A percentile compares a stretch with the other conserved stretches of the same genome.
Evolutionary conservation across 1,139 yeast genomes (phyloP).

Genomic region (Debaryomycetaceae sp.): DNA sequence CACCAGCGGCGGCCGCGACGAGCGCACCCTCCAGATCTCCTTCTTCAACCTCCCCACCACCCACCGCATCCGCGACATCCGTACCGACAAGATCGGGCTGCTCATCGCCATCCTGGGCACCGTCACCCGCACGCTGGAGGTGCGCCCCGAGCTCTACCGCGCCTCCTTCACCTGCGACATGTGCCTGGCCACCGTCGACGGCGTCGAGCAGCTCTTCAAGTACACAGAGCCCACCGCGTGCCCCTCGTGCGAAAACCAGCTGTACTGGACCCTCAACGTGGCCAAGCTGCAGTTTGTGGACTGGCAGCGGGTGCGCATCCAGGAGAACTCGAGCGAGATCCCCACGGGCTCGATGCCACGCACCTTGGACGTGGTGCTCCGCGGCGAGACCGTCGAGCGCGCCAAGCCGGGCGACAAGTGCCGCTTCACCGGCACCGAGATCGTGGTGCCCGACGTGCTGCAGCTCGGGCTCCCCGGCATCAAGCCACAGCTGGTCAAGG

Average conservation of each 20-base stretch:
- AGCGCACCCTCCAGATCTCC: conserved; percentile 82
- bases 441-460: conserved; percentile 91
- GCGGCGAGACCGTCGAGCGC: conserved; percentile 94
- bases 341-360: conserved; percentile 99
- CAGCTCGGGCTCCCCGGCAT: conserved; percentile 97
- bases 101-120: conserved; percentile 89
- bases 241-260: conserved; percentile 84
- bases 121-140: conserved; percentile 94
- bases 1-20: conserved; percentile 35
- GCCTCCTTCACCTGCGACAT: conserved; percentile 89
- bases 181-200: conserved; percentile 82
- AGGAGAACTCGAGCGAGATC: conserved; percentile 91
- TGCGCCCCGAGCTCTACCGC: conserved; percentile 86
- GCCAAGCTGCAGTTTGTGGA: conserved; percentile 85
- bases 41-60: conserved; percentile 83
- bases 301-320: conserved; percentile 97
- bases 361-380: conserved; percentile 83
- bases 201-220: conserved; percentile 88
- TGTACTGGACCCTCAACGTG: conserved; percentile 80
- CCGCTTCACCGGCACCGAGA: conserved; percentile 90
- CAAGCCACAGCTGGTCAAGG: conserved; percentile 79
- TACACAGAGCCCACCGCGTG: conserved; percentile 96
- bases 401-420: conserved; percentile 99
- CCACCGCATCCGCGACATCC: conserved; percentile 82
- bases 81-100: conserved; percentile 86